Conservation (phyloP, 768 basidiomycete genomes). For the Xanthoconium stramineum region DNA sequence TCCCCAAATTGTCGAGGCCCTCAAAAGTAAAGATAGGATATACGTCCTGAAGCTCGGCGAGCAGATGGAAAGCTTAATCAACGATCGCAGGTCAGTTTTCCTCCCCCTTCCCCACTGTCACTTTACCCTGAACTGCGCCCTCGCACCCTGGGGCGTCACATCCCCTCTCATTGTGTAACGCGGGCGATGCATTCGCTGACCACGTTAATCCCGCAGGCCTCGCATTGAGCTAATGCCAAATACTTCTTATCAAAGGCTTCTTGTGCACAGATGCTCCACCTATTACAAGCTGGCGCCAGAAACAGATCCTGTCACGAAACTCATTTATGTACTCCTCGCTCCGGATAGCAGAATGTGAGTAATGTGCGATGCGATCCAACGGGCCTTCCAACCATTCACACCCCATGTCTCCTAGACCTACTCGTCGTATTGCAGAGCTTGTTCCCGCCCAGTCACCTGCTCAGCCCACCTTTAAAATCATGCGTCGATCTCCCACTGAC, state of each 20-base stretch:
- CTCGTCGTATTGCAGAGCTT: constrained; percentile 67
- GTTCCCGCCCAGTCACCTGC: constrained; percentile 69
- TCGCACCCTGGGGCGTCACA: constrained; percentile 6
- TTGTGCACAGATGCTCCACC: constrained; percentile 81
- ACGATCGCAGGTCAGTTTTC: constrained; percentile 61
- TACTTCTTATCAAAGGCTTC: constrained; percentile 80
- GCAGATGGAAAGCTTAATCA: constrained; percentile 76
- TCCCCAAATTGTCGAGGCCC: constrained; percentile 79
- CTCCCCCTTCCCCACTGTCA: background rate
- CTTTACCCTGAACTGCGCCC: background rate
- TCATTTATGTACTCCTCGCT: constrained; percentile 54
- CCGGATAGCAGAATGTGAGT: constrained; percentile 76
- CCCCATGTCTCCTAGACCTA: constrained; percentile 47
- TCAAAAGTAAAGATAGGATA: constrained; percentile 82
- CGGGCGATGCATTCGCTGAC: constrained; percentile 19
- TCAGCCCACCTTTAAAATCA: constrained; percentile 85
- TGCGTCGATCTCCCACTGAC: constrained; percentile 63
- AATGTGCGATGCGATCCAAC: background rate
- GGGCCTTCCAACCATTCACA: constrained; percentile 11
- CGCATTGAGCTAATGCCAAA: constrained; percentile 66
- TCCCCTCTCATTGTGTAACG: background rate
- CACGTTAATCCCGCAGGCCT: constrained; percentile 37
- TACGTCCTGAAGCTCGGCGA: constrained; percentile 89
- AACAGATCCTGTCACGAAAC: constrained; percentile 60
- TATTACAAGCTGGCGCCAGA: constrained; percentile 78